Evolutionary conservation across 768 basidiomycete genomes (phyloP), one percentile per base, ranked within the genome.

Genomic region (Amanita exitialis): DNA sequence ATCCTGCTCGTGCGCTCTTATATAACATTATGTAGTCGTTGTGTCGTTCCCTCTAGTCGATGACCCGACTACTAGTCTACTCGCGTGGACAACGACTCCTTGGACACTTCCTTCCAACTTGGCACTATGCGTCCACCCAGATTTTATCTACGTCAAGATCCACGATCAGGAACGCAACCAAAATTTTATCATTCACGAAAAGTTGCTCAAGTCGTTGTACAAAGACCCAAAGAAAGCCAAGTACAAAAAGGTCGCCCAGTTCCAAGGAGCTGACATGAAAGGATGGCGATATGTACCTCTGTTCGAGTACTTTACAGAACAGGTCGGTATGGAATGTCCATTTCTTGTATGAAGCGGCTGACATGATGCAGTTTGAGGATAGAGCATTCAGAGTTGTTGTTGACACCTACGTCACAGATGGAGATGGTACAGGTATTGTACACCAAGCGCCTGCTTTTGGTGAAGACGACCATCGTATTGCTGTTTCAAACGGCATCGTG

Each of bases 51-150:
- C 84, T 9, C 78, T 98, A 21, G 87, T 95, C 18, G 91, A 96
- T 56, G 96, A 99, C 62, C 90, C 91, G 1, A 77, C 70, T 49
- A 97, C 94, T 15, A 83, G 89, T 1, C 70, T 99, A 16, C 70
- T 99, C 25, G 95, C 95, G 3, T 99, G 96, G 96, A 99, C 96
- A 15, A 99, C 96, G 15, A 99, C 96, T 0, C 96, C 96, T 0
- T 99, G 94, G 93, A 98, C 96, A 0, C 73, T 98, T 4, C 96
- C 95, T 1, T 93, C 92, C 41, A 99, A 99, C 67, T 75, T 99
- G 27, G 91, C 79, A 0, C 77, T 99, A 45, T 98, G 96, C 59
- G 95, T 97, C 6, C 90, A 99, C 68, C 96, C 96, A 16, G 90
- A 94, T 56, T 92, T 85, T 63, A 91, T 81, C 27, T 99, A 99